A percentile compares a stretch with the other conserved stretches of the same genome.
Evolutionary conservation across 306 rosid species (phyloP).

Genomic region (Vigna angularis): DNA sequence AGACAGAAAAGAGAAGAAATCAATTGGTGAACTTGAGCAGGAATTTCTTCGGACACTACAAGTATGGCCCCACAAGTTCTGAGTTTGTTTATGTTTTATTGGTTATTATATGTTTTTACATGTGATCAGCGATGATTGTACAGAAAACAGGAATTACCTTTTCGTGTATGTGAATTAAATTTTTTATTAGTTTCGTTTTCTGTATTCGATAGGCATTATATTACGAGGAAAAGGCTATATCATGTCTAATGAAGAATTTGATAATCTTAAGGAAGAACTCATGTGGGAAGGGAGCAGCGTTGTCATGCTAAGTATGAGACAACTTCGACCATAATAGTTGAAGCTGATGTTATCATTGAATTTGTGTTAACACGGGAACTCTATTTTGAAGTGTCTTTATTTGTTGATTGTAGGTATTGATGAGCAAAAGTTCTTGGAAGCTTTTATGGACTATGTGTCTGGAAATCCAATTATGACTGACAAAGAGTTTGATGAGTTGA

Average conservation of each 20-base stretch:
- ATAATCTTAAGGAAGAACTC: slow-evolving; percentile 94
- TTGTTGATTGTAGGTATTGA: slow-evolving; percentile 70
- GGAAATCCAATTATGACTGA: slow-evolving; percentile 81
- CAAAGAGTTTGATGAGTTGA: slow-evolving; percentile 78
- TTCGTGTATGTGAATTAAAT: slow-evolving; percentile 19
- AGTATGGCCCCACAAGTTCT: slow-evolving; percentile 45
- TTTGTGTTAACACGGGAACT: not conserved
- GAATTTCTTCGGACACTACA: slow-evolving; percentile 96
- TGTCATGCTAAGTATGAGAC: slow-evolving; percentile 90
- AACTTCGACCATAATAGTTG: slow-evolving; percentile 31
- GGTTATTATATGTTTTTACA: not conserved
- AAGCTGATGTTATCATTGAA: slow-evolving; percentile 14
- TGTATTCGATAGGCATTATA: slow-evolving; percentile 70
- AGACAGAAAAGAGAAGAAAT: slow-evolving; percentile 81
- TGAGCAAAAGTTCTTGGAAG: slow-evolving; percentile 95
- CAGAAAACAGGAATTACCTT: not conserved
- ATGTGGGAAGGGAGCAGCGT: slow-evolving; percentile 99
- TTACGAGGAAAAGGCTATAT: slow-evolving; percentile 93
- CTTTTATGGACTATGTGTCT: slow-evolving; percentile 92
- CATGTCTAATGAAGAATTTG: slow-evolving; percentile 98
- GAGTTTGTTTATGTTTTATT: not conserved
- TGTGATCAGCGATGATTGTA: not conserved
- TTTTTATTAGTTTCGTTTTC: slow-evolving; percentile 3
- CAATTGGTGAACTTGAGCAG: slow-evolving; percentile 96
- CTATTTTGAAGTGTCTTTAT: slow-evolving; percentile 5